Evolutionary conservation across 768 basidiomycete species (phyloP).

Genomic region (Scleroderma bovista): DNA sequence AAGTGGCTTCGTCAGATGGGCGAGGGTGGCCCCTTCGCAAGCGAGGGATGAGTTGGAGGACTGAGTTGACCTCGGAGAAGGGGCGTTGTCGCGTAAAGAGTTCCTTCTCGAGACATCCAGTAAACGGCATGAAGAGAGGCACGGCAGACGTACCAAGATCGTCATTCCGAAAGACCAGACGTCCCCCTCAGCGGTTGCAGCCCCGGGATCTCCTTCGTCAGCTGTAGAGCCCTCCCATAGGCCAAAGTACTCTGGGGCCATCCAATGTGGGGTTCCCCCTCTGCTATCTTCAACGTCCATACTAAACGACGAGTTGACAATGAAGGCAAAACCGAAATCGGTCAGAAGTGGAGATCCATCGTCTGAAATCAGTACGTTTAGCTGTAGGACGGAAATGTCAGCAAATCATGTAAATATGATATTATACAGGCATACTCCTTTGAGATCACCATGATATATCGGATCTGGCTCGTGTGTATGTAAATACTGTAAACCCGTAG

Average conservation of each 20-base stretch:
- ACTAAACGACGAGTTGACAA: background rate
- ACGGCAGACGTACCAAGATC: background rate
- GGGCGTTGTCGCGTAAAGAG: background rate
- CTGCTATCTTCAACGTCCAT: background rate
- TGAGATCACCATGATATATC: background rate
- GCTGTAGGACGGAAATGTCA: background rate
- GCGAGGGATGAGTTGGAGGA: background rate
- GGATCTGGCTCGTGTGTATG: background rate
- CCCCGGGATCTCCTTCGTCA: too few species aligned
- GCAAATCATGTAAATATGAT: background rate
- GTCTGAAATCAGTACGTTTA: background rate
- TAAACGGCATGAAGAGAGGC: background rate
- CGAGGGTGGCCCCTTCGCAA: background rate
- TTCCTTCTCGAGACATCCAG: background rate
- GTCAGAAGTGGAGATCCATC: background rate
- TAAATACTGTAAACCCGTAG: background rate
- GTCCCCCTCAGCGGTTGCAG: background rate
- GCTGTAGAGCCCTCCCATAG: background rate
- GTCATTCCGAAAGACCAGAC: background rate
- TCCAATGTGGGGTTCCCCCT: background rate
- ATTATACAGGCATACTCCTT: background rate
- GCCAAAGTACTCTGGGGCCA: background rate
- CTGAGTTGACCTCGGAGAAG: background rate
- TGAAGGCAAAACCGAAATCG: background rate
- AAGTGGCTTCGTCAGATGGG: background rate